Evolutionary conservation across 1,284 basidiomycete species (phyloP).

Genomic region (Sphagnurus paluster): DNA sequence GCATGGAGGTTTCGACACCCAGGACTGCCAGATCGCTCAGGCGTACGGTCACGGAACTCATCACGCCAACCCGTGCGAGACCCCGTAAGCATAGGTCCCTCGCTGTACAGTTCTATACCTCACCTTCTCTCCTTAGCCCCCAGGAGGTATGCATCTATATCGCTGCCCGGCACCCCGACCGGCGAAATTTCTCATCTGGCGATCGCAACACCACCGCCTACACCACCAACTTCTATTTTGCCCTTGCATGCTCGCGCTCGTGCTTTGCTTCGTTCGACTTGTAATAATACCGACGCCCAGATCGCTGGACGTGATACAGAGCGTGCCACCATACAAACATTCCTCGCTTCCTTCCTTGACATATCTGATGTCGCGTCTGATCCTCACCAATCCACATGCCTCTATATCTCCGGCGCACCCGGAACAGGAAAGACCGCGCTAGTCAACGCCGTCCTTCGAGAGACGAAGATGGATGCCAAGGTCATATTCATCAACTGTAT

Average conservation of each 20-base stretch:
- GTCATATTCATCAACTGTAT: constrained; percentile 75
- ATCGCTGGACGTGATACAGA: constrained; percentile 69
- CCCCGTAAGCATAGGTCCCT: constrained; percentile 29
- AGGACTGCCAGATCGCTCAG: constrained; percentile 45
- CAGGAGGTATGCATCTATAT: constrained; percentile 43
- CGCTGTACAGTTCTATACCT: constrained; percentile 19
- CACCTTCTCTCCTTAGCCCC: constrained; percentile 6
- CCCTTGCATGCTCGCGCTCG: constrained; percentile 66
- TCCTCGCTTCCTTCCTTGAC: constrained; percentile 52
- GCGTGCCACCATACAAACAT: constrained; percentile 54
- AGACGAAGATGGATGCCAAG: constrained; percentile 40
- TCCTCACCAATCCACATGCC: constrained; percentile 36
- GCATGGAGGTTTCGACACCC: constrained; percentile 34
- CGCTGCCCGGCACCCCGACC: constrained; percentile 43
- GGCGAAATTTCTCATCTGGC: constrained; percentile 41
- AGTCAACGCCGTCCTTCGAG: constrained; percentile 61
- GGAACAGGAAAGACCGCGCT: constrained; percentile 84
- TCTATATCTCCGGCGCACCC: constrained; percentile 80
- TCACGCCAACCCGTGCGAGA: constrained; percentile 40
- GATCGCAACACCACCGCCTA: constrained; percentile 58
- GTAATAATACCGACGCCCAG: constrained; percentile 44
- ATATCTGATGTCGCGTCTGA: constrained; percentile 26
- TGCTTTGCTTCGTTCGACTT: constrained; percentile 68
- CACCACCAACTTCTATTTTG: constrained; percentile 52
- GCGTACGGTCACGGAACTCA: constrained; percentile 47